Evolutionary conservation across 208 protist species (phyloP), one percentile per base, ranked within the genome.

Genomic region (Crithidia expoeki): DNA sequence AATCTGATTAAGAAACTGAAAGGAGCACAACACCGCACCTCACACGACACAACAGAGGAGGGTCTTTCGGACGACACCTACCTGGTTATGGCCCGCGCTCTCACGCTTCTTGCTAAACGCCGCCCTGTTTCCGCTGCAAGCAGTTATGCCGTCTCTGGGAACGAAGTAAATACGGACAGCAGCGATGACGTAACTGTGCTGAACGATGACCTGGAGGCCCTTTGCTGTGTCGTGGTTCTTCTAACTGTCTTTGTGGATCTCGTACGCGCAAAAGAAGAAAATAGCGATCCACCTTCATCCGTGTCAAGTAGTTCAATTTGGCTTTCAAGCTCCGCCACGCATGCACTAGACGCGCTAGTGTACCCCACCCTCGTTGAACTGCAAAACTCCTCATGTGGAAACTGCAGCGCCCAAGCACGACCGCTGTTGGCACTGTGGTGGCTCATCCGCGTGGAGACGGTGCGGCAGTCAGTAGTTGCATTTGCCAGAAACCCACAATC

Each of bases 341-440:
- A 79, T 70, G 61, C 72, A 56, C 33, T 76, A 28, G 72, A 78
- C 44, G 23, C 16, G n/a, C 19, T 60, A 17, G 58, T 78, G 19
- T 63, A 52, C 44, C 63, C 63, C 0, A 63, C 62, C 23, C 65
- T 78, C 1, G 27, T 52, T 16, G 63, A 60, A 10, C 58, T 79
- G 34, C 66, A 79, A 14, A 72, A 46, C 67, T 79, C 81, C 14
- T 76, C 71, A 2, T 74, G 83, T n/a, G 85, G 85, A 17, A 68
- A 71, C 32, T 71, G 76, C 23, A 75, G 73, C 47, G 61, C 72
- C 17, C 85, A 84, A 30, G 81, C 77, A 19, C 79, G 76, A 1
- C 81, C 76, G n/a, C 55, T 75, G 23, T 55, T 84, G 36, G 76
- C 85, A 44, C 65, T 90, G 21, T 79, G 79, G 64, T 85, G 77